Base-by-base conservation (phyloP, 2,329 filamentous ascomycete species). In the Curvularia sp. region DNA sequence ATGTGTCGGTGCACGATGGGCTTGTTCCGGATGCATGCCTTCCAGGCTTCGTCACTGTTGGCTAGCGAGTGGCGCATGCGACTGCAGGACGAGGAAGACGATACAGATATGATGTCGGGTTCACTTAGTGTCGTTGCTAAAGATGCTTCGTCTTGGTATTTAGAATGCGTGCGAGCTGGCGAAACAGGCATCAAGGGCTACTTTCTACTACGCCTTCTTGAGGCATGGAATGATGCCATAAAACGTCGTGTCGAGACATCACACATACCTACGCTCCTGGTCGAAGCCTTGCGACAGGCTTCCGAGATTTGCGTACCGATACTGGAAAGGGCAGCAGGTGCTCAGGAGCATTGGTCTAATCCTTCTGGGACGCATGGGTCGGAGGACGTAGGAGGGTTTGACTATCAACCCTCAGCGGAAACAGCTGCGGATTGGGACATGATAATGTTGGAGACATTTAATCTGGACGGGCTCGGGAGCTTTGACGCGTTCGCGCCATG, bases 111-210 rank as follows among this genome's bases (percentile, higher is more conserved):
- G 4, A 50, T 69, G 28, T 65, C 61, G 22, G 60, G 63, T 15
- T 58, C 61, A 43, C 57, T 74, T 15, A 49, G 66, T 8, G 44
- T 52, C 7, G 58, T 71, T 1, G 26, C 68, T 6, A 53, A 67
- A n/a, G 65, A 71, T n/a, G 65, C 63, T n/a, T 58, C 66, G 18
- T 46, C 48, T 15, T 69, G 67, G 63, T 61, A 61, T 26, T 33
- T 71, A 8, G 54, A 53, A 12, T 64, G 61, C 42, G 65, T 74
- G 6, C 61, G 68, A 50, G 71, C 67, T 18, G 73, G 73, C 12
- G 72, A 75, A 48, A 72, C 69, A 1, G 69, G 70, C 44, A 58
- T 71, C 15, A 75, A 75, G 31, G 72, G 70, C 7, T 69, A 72
- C 46, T 48, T 74, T 18, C 61, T 74, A 3, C 47, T 66, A 22